Percentiles rank a stretch among this genome's conserved stretches.
phyloP scores from a whole-genome alignment of 1,284 basidiomycete genomes.

The Leucoagaricus sp. region DNA sequence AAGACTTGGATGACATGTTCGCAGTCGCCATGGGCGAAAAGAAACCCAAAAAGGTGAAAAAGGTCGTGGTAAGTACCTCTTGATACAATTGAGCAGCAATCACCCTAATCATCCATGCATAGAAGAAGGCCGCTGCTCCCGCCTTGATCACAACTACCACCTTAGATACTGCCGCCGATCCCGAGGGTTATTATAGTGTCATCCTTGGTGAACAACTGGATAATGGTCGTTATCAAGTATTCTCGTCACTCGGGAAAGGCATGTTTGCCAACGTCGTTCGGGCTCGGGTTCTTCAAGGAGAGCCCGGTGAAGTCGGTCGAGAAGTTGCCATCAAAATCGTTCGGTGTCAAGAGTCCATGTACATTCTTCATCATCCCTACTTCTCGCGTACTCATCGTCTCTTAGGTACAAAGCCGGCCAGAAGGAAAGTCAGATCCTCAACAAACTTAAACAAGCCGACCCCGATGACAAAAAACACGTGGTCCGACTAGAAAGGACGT shows the following conservation, averaged over 20 bases:
- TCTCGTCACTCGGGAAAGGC: constrained; percentile 92
- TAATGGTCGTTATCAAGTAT: constrained; percentile 91
- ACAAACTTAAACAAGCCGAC: constrained; percentile 86
- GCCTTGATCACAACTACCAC: constrained; percentile 71
- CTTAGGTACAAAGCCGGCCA: constrained; percentile 90
- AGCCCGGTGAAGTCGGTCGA: constrained; percentile 61
- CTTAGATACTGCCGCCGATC: constrained; percentile 76
- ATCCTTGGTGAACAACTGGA: constrained; percentile 96
- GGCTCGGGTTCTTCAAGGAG: constrained; percentile 80
- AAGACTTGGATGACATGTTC: constrained; percentile 91
- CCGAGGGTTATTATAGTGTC: constrained; percentile 95
- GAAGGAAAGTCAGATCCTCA: constrained; percentile 90
- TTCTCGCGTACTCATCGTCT: constrained; percentile 7
- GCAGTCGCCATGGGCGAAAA: constrained; percentile 61
- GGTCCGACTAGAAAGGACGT: constrained; percentile 88
- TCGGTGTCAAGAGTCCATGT: constrained; percentile 97
- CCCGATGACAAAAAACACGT: constrained; percentile 97
- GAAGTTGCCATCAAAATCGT: constrained; percentile 99
- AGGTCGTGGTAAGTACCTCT: constrained; percentile 40
- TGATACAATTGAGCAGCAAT: background rate
- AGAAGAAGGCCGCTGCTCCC: constrained; percentile 54
- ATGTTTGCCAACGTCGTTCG: constrained; percentile 98
- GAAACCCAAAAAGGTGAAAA: constrained; percentile 60
- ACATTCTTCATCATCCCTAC: constrained; percentile 29
- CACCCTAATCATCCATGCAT: constrained; percentile 4